These are phyloP conservation scores for Musa balbisiana DNA, from an alignment of 202 grass and related monocot genomes.

Conservation along the genomic window DNA sequence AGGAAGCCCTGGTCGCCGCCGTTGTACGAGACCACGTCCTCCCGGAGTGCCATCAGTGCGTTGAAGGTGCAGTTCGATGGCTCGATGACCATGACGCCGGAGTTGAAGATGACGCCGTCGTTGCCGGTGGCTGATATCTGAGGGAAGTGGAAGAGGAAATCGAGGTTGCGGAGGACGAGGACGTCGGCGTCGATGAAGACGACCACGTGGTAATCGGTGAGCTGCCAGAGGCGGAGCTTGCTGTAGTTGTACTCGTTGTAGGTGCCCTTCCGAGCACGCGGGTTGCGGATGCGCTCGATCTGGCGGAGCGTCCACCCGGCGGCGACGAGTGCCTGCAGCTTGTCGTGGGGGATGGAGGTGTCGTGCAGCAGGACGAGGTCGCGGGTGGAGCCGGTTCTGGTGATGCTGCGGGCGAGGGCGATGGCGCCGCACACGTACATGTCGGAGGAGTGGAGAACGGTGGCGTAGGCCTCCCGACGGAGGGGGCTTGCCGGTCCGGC, in stretches of 20 bases:
- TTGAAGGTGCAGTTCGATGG: constrained; percentile 71
- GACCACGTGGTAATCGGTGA: constrained; percentile 57
- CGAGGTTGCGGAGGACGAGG: constrained; percentile 64
- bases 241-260: constrained; percentile 99
- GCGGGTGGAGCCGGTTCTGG: constrained; percentile 39
- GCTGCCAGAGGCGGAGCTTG: constrained; percentile 93
- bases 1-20: constrained; percentile 91
- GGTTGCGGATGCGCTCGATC: constrained; percentile 81
- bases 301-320: constrained; percentile 58
- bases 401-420: constrained; percentile 71
- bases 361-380: constrained; percentile 92
- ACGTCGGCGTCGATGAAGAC: constrained; percentile 90
- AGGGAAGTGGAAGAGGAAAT: constrained; percentile 57
- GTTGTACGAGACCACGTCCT: constrained; percentile 64
- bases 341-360: constrained; percentile 47
- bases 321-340: constrained; percentile 43
- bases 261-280: constrained; percentile 40
- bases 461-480: constrained; percentile 74
- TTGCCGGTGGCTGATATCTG: constrained; percentile 71
- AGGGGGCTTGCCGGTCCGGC: neutral
- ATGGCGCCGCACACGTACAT: constrained; percentile 81
- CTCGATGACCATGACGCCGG: constrained; percentile 74
- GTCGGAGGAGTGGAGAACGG: constrained; percentile 86
- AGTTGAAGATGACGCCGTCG: constrained; percentile 62
- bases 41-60: constrained; percentile 30